Evolutionary conservation across 495 filamentous ascomycete species (phyloP), one percentile per base, ranked within the genome.

Genomic region (Talaromyces adpressus): DNA sequence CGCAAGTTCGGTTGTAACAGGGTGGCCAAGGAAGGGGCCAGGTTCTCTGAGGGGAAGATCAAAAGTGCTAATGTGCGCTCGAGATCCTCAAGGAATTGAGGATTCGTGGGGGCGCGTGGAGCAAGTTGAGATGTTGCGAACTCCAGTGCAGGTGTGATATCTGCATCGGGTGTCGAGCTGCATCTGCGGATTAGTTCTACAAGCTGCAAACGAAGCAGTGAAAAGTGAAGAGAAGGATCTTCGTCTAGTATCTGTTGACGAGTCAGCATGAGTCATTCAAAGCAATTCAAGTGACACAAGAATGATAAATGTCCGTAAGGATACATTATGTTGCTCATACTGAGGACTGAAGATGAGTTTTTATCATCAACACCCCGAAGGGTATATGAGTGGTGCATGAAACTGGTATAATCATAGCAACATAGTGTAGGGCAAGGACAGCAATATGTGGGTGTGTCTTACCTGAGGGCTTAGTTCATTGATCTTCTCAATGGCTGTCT

Each of bases 331-430:
- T 75, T 85, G 86, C 81, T 97, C 93, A 97, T 96, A 90, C 85
- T 91, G 85, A 91, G 85, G 87, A 92, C 86, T 93, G 89, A 92
- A 90, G 90, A 88, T 86, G 88, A 87, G 88, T 91, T 83, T 87
- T 89, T 91, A 83, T 97, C 92, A 91, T 92, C 95, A 91, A 83
- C 74, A 85, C 85, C 86, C 84, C 76, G 80, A 85, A 86, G 86
- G 81, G 81, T 80, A 81, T 98, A 91, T 89, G 93, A 92, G 93
- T 98, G 93, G 93, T 99, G 95, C 93, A 98, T 97, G 94, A 95
- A 92, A 92, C 85, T 79, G 72, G 73, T 91, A 79, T 95, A 96
- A 98, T 97, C 93, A 92, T 93, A 80, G 86, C 85, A 85, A 82
- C 63, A 67, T 47, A 49, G 59, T n/a, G 39, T 56, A 58, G 58